These are phyloP conservation scores for Coleophoma cylindrospora DNA, from an alignment of 2,329 filamentous ascomycete species.

Conservation along the genomic window DNA sequence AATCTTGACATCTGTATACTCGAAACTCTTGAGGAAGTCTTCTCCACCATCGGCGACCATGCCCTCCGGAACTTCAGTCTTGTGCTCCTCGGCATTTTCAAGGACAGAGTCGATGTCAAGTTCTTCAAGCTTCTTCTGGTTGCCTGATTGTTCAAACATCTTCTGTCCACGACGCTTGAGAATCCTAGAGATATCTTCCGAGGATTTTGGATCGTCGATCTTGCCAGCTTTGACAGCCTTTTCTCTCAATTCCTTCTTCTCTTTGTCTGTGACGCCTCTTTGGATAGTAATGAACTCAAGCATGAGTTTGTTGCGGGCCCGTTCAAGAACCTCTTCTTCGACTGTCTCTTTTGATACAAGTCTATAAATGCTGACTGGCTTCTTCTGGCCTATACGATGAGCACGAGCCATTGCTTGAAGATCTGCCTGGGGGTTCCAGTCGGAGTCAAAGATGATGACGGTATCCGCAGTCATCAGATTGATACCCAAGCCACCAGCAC, in stretches of 20 bases:
- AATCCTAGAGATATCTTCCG: constrained; percentile 93
- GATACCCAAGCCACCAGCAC: constrained; percentile 95
- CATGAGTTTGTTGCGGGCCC: constrained; percentile 94
- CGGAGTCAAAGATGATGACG: constrained; percentile 95
- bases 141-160: constrained; percentile 97
- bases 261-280: constrained; percentile 92
- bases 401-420: constrained; percentile 97
- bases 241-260: constrained; percentile 67
- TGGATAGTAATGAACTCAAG: constrained; percentile 97
- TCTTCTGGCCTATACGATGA: constrained; percentile 95
- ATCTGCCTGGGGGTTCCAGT: constrained; percentile 98
- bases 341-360: constrained; percentile 97
- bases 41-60: constrained; percentile 95
- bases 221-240: constrained; percentile 76
- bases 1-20: constrained; percentile 97
- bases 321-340: constrained; percentile 94
- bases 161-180: constrained; percentile 97
- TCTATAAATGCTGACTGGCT: constrained; percentile 92
- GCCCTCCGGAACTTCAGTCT: constrained; percentile 91
- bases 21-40: constrained; percentile 83
- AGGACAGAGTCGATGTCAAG: constrained; percentile 96
- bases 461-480: constrained; percentile 99
- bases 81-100: constrained; percentile 94
- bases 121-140: constrained; percentile 94
- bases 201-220: constrained; percentile 79